Base-by-base conservation (phyloP, 2,329 filamentous ascomycete genomes). In the Colletotrichum camelliae region DNA sequence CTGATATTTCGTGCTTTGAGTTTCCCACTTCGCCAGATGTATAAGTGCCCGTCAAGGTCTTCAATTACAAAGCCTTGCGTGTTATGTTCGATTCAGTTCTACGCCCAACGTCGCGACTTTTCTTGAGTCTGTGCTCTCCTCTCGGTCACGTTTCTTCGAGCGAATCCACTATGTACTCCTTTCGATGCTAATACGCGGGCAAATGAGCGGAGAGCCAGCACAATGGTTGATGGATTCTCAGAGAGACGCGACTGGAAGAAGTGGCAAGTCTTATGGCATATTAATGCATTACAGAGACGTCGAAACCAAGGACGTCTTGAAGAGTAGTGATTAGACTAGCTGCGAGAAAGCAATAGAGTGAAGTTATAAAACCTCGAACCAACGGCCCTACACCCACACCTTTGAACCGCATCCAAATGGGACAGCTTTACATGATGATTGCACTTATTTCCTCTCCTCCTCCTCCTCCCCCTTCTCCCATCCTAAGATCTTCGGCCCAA, bases 401-500 rank as follows among this genome's bases (percentile, higher is more conserved):
- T 13, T 13, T 12, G 10, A 35, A 3, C 18, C 43, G 43, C 43
- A 5, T 4, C 39, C 39, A 48, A 48, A 48, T 48, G 18, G 13
- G 43, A 21, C 18, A 0, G 10, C 43, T 52, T 48, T n/a, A 48
- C 9, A n/a, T 57, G 21, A 57, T 57, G 8, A n/a, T 5, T 48
- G 5, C 24, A 2, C 55, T 24, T 8, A 61, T 27, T 61, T 21
- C 2, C 18, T 13, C 15, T 39, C 24, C 15, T 7, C 21, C 18
- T 62, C 55, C 37, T 64, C 18, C 43, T 48, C 39, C 1, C 16
- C 24, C 61, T 75, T 66, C 33, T 70, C 64, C 66, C 74, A 76
- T 18, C 79, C 78, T 35, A 72, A 57, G 12, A 80, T 76, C 77
- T 72, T 77, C 1, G 80, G 81, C 66, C 76, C 79, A 39, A 79